These are phyloP conservation scores for Flaveria linearis DNA, from an alignment of 129 eudicot species.

Conservation along the genomic window DNA sequence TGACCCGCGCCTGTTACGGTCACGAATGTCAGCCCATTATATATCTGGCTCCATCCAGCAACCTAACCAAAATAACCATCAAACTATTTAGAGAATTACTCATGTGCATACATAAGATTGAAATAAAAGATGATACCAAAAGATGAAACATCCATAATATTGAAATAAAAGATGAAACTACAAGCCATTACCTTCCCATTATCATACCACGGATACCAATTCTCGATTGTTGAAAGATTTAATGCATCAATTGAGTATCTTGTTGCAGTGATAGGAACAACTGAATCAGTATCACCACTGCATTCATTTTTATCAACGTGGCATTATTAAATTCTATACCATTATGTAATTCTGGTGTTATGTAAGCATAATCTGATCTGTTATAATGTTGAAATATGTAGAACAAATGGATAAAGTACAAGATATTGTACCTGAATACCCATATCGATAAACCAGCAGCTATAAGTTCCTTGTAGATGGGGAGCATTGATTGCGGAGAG, in stretches of 20 bases:
- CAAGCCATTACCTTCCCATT: constrained; percentile 51
- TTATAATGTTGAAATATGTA: not conserved
- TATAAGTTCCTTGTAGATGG: constrained; percentile 83
- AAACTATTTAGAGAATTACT: not conserved
- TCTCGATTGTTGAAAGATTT: constrained; percentile 66
- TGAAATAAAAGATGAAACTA: not conserved
- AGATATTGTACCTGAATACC: constrained; percentile 72
- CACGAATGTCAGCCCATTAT: constrained; percentile 75
- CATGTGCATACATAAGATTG: not conserved
- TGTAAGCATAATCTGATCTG: not conserved
- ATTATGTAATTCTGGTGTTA: not conserved
- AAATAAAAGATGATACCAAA: not conserved
- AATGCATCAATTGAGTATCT: constrained; percentile 80
- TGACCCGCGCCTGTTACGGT: constrained; percentile 92
- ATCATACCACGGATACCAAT: constrained; percentile 89
- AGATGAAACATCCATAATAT: not conserved
- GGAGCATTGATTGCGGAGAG: constrained; percentile 91
- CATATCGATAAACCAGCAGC: constrained; percentile 81
- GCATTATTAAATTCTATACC: not conserved
- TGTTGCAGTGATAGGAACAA: constrained; percentile 83
- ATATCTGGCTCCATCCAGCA: constrained; percentile 91
- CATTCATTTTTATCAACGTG: not conserved
- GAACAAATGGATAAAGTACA: not conserved
- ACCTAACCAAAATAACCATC: constrained; percentile 43
- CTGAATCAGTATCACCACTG: constrained; percentile 93